Percentiles rank a stretch among this genome's conserved stretches.
phyloP scores from a whole-genome alignment of 768 basidiomycete species.

The Rhizopogon vesiculosus region DNA sequence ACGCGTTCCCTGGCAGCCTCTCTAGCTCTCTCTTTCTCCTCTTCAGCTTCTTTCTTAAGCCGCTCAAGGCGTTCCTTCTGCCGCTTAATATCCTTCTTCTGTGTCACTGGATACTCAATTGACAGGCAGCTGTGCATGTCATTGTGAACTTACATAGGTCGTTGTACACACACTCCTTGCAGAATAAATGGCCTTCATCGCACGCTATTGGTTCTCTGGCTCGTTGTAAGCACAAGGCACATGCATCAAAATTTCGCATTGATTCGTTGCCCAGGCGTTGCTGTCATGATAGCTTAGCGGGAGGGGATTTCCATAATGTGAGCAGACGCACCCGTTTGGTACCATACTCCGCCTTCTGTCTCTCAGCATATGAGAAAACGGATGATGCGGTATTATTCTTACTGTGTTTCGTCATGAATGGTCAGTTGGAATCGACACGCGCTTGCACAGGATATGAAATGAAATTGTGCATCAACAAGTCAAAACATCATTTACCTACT shows the following conservation, averaged over 20 bases:
- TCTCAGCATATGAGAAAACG: slow-evolving; percentile 86
- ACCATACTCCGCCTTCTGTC: slow-evolving; percentile 77
- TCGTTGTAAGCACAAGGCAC: slow-evolving; percentile 79
- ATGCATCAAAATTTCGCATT: slow-evolving; percentile 89
- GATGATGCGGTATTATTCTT: slow-evolving; percentile 89
- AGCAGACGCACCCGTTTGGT: slow-evolving; percentile 57
- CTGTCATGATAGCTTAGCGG: slow-evolving; percentile 11
- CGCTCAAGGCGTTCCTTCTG: slow-evolving; percentile 77
- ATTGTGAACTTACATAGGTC: slow-evolving; percentile 62
- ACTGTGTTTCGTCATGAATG: slow-evolving; percentile 78
- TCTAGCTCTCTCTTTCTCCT: slow-evolving; percentile 63
- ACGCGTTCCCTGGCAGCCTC: slow-evolving; percentile 85
- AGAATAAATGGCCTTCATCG: slow-evolving; percentile 85
- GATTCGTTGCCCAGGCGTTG: slow-evolving; percentile 73
- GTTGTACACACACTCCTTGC: slow-evolving; percentile 89
- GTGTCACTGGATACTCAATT: slow-evolving; percentile 51
- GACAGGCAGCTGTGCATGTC: slow-evolving; percentile 3
- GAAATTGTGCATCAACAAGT: too few relatives aligned
- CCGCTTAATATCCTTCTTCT: slow-evolving; percentile 91
- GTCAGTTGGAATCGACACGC: not conserved
- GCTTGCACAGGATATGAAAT: too few relatives aligned
- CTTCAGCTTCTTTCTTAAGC: slow-evolving; percentile 75
- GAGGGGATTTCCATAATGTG: not conserved
- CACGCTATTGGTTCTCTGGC: slow-evolving; percentile 86
- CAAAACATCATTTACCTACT: too few relatives aligned